phyloP scores from a whole-genome alignment of 2,329 filamentous ascomycete genomes.

The Calycina herbarum region DNA sequence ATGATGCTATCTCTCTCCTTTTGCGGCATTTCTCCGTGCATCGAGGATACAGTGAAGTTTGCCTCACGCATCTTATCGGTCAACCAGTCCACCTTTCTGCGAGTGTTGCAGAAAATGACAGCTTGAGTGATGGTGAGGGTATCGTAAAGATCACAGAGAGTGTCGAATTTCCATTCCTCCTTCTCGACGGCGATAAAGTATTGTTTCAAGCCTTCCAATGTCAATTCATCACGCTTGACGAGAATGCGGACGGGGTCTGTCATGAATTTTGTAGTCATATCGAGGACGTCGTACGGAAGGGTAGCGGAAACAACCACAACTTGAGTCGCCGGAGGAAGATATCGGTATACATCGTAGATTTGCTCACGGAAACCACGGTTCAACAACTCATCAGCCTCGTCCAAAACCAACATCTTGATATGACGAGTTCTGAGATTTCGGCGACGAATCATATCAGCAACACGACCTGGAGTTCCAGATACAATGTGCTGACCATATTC shows the following conservation, averaged over 20 bases:
- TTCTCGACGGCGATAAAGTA: conserved; percentile 99
- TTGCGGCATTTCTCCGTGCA: conserved; percentile 99
- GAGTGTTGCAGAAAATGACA: conserved; percentile 99
- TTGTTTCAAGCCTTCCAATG: conserved; percentile 94
- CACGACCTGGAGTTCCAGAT: conserved; percentile 93
- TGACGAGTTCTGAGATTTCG: conserved; percentile 71
- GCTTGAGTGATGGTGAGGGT: conserved; percentile 99
- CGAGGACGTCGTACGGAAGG: conserved; percentile 93
- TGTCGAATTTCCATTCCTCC: conserved; percentile 99
- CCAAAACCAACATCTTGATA: conserved; percentile 78
- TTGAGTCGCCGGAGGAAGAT: conserved; percentile 93
- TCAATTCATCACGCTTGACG: conserved; percentile 98
- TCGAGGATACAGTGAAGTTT: conserved; percentile 99
- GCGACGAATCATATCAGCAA: conserved; percentile 80
- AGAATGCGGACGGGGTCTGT: conserved; percentile 94
- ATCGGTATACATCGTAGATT: conserved; percentile 98
- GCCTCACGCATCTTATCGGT: conserved; percentile 98
- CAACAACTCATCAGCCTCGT: conserved; percentile 76
- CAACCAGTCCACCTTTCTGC: conserved; percentile 99
- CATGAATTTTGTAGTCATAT: conserved; percentile 99
- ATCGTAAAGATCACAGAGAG: conserved; percentile 97
- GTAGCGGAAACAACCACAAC: conserved; percentile 98
- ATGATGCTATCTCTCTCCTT: conserved; percentile 97
- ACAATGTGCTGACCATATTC: conserved; percentile 98
- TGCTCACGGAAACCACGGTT: conserved; percentile 97